Evolutionary conservation across 139 green algal species (phyloP).

Genomic region (Auxenochlorella protothecoides): DNA sequence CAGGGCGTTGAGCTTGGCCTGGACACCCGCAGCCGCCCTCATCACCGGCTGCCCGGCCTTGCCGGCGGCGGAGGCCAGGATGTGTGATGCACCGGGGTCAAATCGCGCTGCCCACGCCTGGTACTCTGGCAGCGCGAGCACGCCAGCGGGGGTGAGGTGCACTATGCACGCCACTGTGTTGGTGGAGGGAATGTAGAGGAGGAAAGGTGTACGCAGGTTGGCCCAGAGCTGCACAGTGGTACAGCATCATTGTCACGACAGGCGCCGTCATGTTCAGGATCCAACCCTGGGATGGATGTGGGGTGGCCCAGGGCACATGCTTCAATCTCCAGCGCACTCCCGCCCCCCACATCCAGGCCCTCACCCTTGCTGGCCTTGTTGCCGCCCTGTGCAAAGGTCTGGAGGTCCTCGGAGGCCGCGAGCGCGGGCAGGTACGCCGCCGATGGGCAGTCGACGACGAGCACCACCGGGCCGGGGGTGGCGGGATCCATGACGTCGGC

Average conservation of each 20-base stretch:
- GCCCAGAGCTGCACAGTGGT: too few species aligned
- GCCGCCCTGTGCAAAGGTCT: slow-evolving; percentile 1
- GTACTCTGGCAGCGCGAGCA: slow-evolving; percentile 33
- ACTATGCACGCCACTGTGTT: slow-evolving; percentile 39
- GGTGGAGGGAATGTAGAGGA: background rate
- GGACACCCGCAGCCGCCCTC: slow-evolving; percentile 20
- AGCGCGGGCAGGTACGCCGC: slow-evolving; percentile 30
- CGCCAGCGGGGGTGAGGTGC: slow-evolving; percentile 42
- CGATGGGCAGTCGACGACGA: slow-evolving; percentile 79
- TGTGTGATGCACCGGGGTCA: slow-evolving; percentile 20
- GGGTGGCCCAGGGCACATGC: background rate
- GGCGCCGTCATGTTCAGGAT: background rate
- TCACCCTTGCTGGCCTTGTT: slow-evolving; percentile 9
- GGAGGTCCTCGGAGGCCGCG: background rate
- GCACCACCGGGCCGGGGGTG: slow-evolving; percentile 53
- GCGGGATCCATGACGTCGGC: slow-evolving; percentile 64
- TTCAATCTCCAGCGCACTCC: background rate
- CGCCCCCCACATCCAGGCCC: background rate
- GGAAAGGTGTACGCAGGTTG: too few species aligned
- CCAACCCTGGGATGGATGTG: background rate
- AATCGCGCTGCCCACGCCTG: slow-evolving; percentile 24
- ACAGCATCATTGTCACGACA: too few species aligned
- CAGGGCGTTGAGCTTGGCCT: slow-evolving; percentile 62
- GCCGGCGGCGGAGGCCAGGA: slow-evolving; percentile 21
- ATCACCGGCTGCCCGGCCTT: too few species aligned